Conservation (phyloP, 495 filamentous ascomycete species). For the Bombardia bombarda region DNA sequence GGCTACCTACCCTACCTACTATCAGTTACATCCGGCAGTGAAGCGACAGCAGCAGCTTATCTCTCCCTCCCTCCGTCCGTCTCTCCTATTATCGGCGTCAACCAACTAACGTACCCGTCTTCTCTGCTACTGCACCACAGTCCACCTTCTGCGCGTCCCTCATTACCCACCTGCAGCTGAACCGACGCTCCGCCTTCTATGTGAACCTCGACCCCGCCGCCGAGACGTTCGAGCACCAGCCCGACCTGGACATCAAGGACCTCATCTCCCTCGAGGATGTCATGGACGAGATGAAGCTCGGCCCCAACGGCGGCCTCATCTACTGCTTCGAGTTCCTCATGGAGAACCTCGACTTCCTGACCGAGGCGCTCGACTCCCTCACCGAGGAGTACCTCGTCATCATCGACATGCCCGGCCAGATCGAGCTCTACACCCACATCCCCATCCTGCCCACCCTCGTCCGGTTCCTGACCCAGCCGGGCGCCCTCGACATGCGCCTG, state of each 20-base stretch:
- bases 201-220: constrained; percentile 97
- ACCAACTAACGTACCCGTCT: too few species aligned
- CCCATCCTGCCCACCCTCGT: constrained; percentile 84
- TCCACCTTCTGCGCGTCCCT: constrained; percentile 91
- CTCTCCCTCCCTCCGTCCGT: too few species aligned
- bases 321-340: constrained; percentile 97
- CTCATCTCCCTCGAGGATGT: constrained; percentile 94
- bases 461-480: constrained; percentile 67
- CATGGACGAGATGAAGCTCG: constrained; percentile 92
- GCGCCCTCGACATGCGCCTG: constrained; percentile 78
- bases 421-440: constrained; percentile 96
- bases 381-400: constrained; percentile 94
- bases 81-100: too few species aligned
- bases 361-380: constrained; percentile 74
- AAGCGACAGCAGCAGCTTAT: too few species aligned
- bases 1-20: neutral
- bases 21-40: too few species aligned
- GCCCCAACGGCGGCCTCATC: constrained; percentile 92
- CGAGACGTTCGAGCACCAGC: constrained; percentile 82
- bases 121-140: too few species aligned
- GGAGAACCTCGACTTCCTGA: constrained; percentile 92
- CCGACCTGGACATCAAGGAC: constrained; percentile 95
- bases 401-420: constrained; percentile 97
- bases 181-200: constrained; percentile 84
- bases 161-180: constrained; percentile 83